Evolutionary conservation across 2,329 filamentous ascomycete genomes (phyloP).

Genomic region (Dothideomycetes sp.): DNA sequence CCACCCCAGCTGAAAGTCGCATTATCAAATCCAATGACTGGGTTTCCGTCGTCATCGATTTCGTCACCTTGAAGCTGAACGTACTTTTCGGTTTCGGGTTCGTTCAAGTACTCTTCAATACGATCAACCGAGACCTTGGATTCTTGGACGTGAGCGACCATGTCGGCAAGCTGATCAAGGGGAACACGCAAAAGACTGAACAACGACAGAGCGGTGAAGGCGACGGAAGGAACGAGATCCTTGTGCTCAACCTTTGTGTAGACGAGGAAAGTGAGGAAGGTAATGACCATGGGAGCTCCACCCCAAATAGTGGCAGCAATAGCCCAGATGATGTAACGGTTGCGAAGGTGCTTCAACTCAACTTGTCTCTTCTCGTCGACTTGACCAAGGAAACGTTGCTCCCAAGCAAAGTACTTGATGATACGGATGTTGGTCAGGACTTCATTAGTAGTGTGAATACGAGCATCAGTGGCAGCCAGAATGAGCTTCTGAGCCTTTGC

Average conservation of each 20-base stretch:
- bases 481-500: conserved; percentile 81
- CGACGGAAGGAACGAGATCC: conserved; percentile 79
- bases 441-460: conserved; percentile 94
- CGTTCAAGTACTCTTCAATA: conserved; percentile 85
- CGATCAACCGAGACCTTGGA: conserved; percentile 94
- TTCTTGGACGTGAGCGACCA: conserved; percentile 97
- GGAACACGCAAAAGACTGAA: conserved; percentile 91
- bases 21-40: conserved; percentile 73
- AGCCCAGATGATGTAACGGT: conserved; percentile 85
- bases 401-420: conserved; percentile 99
- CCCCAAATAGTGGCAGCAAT: conserved; percentile 92
- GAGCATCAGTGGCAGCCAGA: conserved; percentile 84
- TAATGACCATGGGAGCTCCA: conserved; percentile 87
- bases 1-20: conserved; percentile 81
- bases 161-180: conserved; percentile 91
- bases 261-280: conserved; percentile 88
- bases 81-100: conserved; percentile 96
- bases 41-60: conserved; percentile 57
- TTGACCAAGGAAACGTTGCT: conserved; percentile 74
- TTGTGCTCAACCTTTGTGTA: conserved; percentile 88
- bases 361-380: conserved; percentile 79
- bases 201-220: conserved; percentile 91
- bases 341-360: conserved; percentile 70
- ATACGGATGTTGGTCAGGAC: conserved; percentile 95
- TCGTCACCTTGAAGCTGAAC: conserved; percentile 66